These are phyloP conservation scores for Pyrus bretschneideri DNA, from an alignment of 306 rosid genomes.

Conservation along the genomic window DNA sequence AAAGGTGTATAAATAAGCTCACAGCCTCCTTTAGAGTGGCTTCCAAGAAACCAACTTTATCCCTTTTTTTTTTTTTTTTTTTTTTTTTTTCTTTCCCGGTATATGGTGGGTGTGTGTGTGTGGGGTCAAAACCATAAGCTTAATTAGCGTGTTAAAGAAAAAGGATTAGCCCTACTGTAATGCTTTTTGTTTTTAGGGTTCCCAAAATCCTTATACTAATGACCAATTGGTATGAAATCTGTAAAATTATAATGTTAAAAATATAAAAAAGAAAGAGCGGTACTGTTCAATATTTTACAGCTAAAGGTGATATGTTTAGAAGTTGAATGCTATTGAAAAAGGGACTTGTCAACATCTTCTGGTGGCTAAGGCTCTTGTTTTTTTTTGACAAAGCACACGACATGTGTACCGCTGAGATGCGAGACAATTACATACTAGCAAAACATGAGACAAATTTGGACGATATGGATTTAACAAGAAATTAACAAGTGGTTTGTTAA, in stretches of 20 bases:
- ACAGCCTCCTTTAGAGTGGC: constrained; percentile 41
- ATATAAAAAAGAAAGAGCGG: background rate
- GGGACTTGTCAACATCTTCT: constrained; percentile 11
- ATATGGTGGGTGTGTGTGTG: background rate
- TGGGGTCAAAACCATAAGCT: constrained; percentile 23
- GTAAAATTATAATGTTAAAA: background rate
- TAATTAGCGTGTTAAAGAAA: background rate
- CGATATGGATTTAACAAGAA: background rate
- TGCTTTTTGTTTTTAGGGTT: background rate
- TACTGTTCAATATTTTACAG: constrained; percentile 23
- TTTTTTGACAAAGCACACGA: background rate
- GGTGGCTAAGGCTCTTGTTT: background rate
- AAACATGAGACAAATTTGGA: background rate
- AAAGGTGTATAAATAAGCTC: constrained; percentile 20
- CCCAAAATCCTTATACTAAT: background rate
- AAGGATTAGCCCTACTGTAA: background rate
- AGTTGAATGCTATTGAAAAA: background rate
- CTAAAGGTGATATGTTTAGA: constrained; percentile 13
- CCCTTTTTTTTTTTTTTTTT: constrained; percentile 11
- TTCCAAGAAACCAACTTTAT: constrained; percentile 73
- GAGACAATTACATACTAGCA: background rate
- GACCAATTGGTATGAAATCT: background rate
- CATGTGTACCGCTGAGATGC: background rate
- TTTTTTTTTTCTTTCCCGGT: background rate
- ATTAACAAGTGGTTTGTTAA: background rate